A percentile compares a stretch with the other conserved stretches of the same genome.
These are phyloP conservation scores for Suaeda aralocaspica DNA, from an alignment of 148 eudicot genomes.

Conservation along the genomic window DNA sequence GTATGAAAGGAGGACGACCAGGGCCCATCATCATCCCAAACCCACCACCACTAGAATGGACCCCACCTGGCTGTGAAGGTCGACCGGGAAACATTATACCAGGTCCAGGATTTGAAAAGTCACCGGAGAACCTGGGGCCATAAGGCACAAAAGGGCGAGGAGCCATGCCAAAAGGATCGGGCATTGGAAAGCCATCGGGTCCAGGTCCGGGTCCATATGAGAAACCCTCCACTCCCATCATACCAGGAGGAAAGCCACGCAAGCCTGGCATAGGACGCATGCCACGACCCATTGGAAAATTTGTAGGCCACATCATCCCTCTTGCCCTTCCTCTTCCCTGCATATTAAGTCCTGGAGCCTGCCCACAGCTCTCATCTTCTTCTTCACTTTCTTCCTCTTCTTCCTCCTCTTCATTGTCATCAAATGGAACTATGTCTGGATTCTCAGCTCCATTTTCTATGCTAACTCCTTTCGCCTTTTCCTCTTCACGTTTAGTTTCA, in stretches of 20 bases:
- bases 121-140: constrained; percentile 71
- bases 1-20: constrained; percentile 79
- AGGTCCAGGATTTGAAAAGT: constrained; percentile 54
- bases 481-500: constrained; percentile 85
- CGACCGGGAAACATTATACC: constrained; percentile 82
- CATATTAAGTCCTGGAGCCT: constrained; percentile 36
- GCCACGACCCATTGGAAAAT: constrained; percentile 69
- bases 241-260: constrained; percentile 70
- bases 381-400: constrained; percentile 94
- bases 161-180: constrained; percentile 66
- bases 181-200: constrained; percentile 62
- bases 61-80: constrained; percentile 53
- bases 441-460: constrained; percentile 65
- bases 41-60: constrained; percentile 62
- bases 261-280: constrained; percentile 64
- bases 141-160: constrained; percentile 86
- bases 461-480: constrained; percentile 81
- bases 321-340: constrained; percentile 89
- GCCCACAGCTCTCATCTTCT: constrained; percentile 64
- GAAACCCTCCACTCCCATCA: constrained; percentile 81
- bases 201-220: constrained; percentile 50
- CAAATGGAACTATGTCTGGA: constrained; percentile 89
- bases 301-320: constrained; percentile 90
- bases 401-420: constrained; percentile 96
- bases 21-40: constrained; percentile 94